Conservation (phyloP, 768 basidiomycete genomes). For the Tricholoma flavovirens region DNA sequence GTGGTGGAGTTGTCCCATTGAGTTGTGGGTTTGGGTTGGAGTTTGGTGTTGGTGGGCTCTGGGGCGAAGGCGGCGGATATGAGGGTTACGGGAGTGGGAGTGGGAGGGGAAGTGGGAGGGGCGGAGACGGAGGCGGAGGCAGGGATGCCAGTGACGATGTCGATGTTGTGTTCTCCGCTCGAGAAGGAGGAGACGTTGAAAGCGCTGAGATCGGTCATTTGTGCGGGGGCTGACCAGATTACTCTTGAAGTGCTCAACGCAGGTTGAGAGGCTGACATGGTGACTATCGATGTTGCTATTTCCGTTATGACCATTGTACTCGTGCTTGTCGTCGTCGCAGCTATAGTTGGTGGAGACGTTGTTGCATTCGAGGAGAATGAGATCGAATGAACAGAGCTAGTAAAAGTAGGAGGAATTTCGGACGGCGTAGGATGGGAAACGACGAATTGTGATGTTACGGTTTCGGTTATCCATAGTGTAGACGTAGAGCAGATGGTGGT, state of each 20-base stretch:
- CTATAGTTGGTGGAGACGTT: not conserved
- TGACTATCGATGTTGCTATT: constrained; percentile 15
- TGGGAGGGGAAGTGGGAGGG: constrained; percentile 5
- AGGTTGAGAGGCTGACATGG: constrained; percentile 11
- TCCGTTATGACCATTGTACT: constrained; percentile 18
- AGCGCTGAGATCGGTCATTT: constrained; percentile 51
- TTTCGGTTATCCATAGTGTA: not conserved
- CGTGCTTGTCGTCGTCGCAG: not conserved
- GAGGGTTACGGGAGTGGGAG: constrained; percentile 35
- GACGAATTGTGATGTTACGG: not conserved
- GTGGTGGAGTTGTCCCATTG: constrained; percentile 29
- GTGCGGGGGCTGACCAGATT: constrained; percentile 46
- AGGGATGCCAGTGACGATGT: constrained; percentile 47
- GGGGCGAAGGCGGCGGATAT: constrained; percentile 46
- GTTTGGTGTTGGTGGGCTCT: constrained; percentile 13
- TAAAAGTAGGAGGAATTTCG: not conserved
- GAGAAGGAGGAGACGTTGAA: constrained; percentile 58
- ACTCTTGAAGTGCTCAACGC: constrained; percentile 12
- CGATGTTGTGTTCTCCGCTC: constrained; percentile 48
- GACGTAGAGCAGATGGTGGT: not conserved
- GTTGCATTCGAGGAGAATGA: not conserved
- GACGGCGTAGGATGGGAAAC: not conserved
- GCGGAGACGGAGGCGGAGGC: constrained; percentile 23
- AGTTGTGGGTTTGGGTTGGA: not conserved
- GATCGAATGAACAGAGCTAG: not conserved